Evolutionary conservation across 2,329 filamentous ascomycete species (phyloP), one percentile per base, ranked within the genome.

Genomic region (Acephala macrosclerotiorum): DNA sequence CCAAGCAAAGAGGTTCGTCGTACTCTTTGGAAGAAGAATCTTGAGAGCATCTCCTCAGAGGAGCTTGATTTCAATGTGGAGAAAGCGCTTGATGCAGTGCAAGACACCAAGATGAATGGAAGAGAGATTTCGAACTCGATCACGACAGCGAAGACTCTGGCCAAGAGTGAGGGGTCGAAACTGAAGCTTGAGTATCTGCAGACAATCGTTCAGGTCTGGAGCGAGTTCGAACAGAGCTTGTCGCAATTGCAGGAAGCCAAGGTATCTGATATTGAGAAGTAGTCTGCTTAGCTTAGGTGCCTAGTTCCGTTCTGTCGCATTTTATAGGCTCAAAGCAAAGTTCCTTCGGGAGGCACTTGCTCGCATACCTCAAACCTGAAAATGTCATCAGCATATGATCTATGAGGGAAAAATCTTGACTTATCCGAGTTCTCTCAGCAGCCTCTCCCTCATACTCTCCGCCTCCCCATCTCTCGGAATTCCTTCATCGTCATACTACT

Each of bases 41-140:
- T 74, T 3, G 42, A 36, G 18, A 55, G 26, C 11, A 49, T 73
- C 1, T 53, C 55, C 16, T 42, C 33, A 26, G 61, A 56, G 11
- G 59, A 75, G 73, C 76, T 66, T 2, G 64, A 64, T 25, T 25
- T 68, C 22, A 49, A 69, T 29, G 38, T 64, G 18, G 68, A 66
- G 11, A 62, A 69, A 12, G 66, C 68, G 1, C 33, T 73, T 2
- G 20, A 58, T n/a, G 49, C 12, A 4, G 55, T 73, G 7, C 53
- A 66, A 9, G 42, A 65, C 2, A 67, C 68, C 2, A 66, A 71
- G 33, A 65, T 76, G 47, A 77, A 78, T 63, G 76, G 76, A n/a
- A 65, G 76, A 62, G 73, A 77, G 68, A 78, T 78, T 45, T 75
- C 75, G 65, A 78, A 78, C 65, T 69, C 71, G 2, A 70, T 77